These are phyloP conservation scores for Podosphaera leucotricha DNA, from an alignment of 2,329 filamentous ascomycete genomes.

Conservation along the genomic window DNA sequence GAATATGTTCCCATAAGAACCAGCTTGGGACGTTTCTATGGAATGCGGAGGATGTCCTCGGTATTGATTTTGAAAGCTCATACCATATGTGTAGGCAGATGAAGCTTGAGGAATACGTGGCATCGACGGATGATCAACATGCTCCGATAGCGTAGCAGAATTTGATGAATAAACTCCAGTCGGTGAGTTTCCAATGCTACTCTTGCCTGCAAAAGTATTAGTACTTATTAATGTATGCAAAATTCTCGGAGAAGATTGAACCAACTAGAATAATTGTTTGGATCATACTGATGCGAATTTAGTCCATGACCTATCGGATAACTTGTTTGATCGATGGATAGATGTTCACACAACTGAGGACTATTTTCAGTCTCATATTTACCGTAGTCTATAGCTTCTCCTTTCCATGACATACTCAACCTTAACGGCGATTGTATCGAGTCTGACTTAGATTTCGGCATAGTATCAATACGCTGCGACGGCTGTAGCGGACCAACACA, in stretches of 20 bases:
- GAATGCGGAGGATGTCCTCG: constrained; percentile 15
- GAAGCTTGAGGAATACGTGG: constrained; percentile 25
- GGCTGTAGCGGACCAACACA: constrained; percentile 29
- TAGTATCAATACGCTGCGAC: constrained; percentile 32
- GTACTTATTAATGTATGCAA: not conserved
- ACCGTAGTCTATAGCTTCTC: constrained; percentile 31
- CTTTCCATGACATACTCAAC: constrained; percentile 39
- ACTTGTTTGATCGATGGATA: constrained; percentile 26
- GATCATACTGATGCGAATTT: constrained; percentile 25
- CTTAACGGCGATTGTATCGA: constrained; percentile 33
- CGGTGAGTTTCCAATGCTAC: constrained; percentile 21
- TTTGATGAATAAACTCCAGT: constrained; percentile 25
- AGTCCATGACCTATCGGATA: constrained; percentile 21
- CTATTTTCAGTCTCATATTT: constrained; percentile 25
- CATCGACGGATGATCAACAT: constrained; percentile 19
- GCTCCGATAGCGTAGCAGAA: constrained; percentile 19
- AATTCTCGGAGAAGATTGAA: constrained; percentile 4
- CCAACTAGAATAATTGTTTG: constrained; percentile 27
- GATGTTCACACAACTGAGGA: constrained; percentile 23
- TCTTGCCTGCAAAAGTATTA: constrained; percentile 18
- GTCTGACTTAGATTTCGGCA: constrained; percentile 32
- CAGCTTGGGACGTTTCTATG: constrained; percentile 9
- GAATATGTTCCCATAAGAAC: constrained; percentile 20
- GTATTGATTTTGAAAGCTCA: constrained; percentile 24
- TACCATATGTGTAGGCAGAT: constrained; percentile 22